Evolutionary conservation across 306 rosid genomes (phyloP).

Genomic region (Glycine latifolia): DNA sequence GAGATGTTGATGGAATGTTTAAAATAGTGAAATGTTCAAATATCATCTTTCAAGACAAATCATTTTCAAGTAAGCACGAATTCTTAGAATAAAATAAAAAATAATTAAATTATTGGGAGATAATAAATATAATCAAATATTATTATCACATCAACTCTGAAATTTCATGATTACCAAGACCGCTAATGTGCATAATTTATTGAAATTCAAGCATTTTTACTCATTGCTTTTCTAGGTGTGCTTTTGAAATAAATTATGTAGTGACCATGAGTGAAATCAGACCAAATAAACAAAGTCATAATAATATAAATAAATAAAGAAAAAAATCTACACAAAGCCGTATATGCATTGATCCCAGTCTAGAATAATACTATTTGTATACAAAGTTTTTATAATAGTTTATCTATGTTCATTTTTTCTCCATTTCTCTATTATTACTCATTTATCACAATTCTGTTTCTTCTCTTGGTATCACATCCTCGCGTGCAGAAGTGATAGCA

Average conservation of each 20-base stretch:
- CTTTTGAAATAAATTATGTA: conserved; percentile 8
- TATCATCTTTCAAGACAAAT: too few species aligned
- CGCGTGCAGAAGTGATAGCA: neutral
- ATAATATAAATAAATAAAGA: neutral
- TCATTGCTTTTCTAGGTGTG: neutral
- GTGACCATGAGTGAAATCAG: neutral
- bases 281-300: neutral
- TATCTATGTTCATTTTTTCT: neutral
- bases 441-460: neutral
- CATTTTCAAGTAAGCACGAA: conserved; percentile 9
- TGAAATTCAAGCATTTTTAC: too few species aligned
- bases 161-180: conserved; percentile 5
- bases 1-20: too few species aligned
- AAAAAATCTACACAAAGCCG: neutral
- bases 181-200: neutral
- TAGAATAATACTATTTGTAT: neutral
- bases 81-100: neutral
- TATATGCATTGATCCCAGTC: neutral
- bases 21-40: too few species aligned
- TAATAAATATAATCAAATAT: neutral
- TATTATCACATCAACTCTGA: neutral
- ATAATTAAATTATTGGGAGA: neutral
- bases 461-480: neutral
- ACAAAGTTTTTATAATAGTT: neutral
- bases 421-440: neutral